Base-by-base conservation (phyloP, 1,284 basidiomycete genomes). In the Trichosporon coremiiforme region DNA sequence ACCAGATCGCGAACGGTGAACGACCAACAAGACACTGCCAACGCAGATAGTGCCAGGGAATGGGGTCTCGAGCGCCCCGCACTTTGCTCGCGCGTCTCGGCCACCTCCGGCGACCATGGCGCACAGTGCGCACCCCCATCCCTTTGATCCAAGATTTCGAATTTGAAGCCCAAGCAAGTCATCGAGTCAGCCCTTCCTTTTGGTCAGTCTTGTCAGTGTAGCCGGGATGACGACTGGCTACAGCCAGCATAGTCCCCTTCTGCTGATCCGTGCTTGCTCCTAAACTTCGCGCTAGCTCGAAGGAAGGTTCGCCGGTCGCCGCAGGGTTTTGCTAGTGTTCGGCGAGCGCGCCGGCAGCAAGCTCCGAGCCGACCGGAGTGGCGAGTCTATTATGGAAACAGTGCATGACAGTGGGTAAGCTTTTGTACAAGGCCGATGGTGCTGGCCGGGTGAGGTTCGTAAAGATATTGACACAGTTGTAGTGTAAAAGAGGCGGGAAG, bases 401-500 rank as follows among this genome's bases (percentile, higher is more conserved):
- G 63, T 38, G 63, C 63, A 64, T 64, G 35, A 64, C 36, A 64
- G 57, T 60, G 55, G 9, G 38, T 29, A 33, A 35, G 57, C 29
- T 62, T 33, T n/a, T n/a, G 29, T 62, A 62, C 57, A 62, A 33
- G 29, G 29, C 12, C 29, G 57, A 9, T 35, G 33, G 33, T 35
- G 33, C 33, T 8, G 57, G 12, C 57, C 29, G 33, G 33, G 25
- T 25, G 25, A 25, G 25, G 57, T 33, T 31, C 29, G 29, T 33
- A n/a, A 35, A 9, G 33, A 62, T 62, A 60, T 62, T 62, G 57
- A 62, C 57, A 62, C 57, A 62, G 57, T 62, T 13, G 57, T 35
- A 9, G 31, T 31, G 31, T 25, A 55, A 22, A 20, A 22, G n/a
- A 50, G 47, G 47, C 7, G 17, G 9, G 20, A 10, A 25, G 50